phyloP scores from a whole-genome alignment of 129 eudicot species.

The Flaveria brownii region DNA sequence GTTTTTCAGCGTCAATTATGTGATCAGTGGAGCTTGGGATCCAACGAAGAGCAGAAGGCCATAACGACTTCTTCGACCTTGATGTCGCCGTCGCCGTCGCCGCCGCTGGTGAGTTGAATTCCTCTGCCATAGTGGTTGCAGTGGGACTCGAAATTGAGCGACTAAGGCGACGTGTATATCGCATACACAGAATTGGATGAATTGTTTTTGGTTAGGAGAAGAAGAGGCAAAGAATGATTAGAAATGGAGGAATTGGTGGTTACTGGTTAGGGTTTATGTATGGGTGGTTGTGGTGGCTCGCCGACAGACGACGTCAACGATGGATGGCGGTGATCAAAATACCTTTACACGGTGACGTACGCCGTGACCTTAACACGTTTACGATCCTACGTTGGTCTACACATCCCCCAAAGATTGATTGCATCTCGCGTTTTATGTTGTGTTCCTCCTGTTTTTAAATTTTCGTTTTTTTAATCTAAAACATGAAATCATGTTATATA shows the following conservation, averaged over 20 bases:
- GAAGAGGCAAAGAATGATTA: background rate
- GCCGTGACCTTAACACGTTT: conserved; percentile 6
- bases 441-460: too few relatives aligned
- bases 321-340: conserved; percentile 22
- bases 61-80: conserved; percentile 30
- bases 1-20: conserved; percentile 82
- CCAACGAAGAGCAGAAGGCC: conserved; percentile 72
- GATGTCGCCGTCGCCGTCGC: conserved; percentile 30
- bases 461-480: too few relatives aligned
- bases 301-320: conserved; percentile 34
- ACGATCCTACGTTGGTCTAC: too few relatives aligned
- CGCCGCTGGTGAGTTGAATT: conserved; percentile 41
- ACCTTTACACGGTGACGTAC: conserved; percentile 14
- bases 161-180: background rate
- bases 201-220: background rate
- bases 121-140: conserved; percentile 48
- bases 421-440: too few relatives aligned
- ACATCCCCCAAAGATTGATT: too few relatives aligned
- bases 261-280: conserved; percentile 17
- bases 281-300: background rate
- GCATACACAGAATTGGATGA: conserved; percentile 15
- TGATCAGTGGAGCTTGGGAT: conserved; percentile 89
- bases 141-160: conserved; percentile 30
- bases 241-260: conserved; percentile 17
- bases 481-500: too few relatives aligned